A percentile compares a stretch with the other conserved stretches of the same genome.
Evolutionary conservation across 2,329 filamentous ascomycete species (phyloP).

Genomic region (Microdochium bolleyi): DNA sequence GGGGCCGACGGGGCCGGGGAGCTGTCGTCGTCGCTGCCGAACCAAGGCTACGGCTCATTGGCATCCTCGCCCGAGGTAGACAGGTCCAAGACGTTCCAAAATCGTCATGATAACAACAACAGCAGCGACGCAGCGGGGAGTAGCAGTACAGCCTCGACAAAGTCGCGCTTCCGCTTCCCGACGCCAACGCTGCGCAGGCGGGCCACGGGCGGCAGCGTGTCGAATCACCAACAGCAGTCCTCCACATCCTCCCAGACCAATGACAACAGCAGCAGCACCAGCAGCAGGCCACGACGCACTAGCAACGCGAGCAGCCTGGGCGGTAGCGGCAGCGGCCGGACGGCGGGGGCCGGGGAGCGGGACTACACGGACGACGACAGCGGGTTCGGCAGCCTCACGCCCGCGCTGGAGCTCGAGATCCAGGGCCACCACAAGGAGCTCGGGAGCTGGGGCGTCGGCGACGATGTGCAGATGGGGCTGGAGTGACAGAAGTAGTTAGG

Average conservation of each 20-base stretch:
- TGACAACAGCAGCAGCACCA: conserved; percentile 7
- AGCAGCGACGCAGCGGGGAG: background rate
- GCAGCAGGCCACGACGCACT: conserved; percentile 22
- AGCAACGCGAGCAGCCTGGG: conserved; percentile 32
- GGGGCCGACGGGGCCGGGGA: no score
- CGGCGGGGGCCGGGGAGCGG: conserved; percentile 28
- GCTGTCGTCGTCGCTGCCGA: background rate
- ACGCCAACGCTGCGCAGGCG: background rate
- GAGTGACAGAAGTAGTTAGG: conserved; percentile 44
- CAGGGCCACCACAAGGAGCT: conserved; percentile 46
- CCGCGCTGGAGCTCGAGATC: conserved; percentile 39
- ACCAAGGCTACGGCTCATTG: background rate
- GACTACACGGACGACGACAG: conserved; percentile 12
- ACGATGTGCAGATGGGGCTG: conserved; percentile 77
- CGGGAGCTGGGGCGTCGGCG: conserved; percentile 68
- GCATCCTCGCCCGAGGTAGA: background rate
- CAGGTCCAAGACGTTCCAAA: background rate
- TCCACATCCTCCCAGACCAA: conserved; percentile 5
- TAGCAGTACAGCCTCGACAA: background rate
- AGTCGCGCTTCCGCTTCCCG: background rate
- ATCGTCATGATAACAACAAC: no score
- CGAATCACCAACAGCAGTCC: conserved; percentile 2
- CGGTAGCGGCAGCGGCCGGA: conserved; percentile 25
- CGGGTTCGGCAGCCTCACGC: conserved; percentile 12
- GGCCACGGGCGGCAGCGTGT: background rate